Evolutionary conservation across 2,329 filamentous ascomycete genomes (phyloP), one percentile per base, ranked within the genome.

Genomic region (Beauveria sp.): DNA sequence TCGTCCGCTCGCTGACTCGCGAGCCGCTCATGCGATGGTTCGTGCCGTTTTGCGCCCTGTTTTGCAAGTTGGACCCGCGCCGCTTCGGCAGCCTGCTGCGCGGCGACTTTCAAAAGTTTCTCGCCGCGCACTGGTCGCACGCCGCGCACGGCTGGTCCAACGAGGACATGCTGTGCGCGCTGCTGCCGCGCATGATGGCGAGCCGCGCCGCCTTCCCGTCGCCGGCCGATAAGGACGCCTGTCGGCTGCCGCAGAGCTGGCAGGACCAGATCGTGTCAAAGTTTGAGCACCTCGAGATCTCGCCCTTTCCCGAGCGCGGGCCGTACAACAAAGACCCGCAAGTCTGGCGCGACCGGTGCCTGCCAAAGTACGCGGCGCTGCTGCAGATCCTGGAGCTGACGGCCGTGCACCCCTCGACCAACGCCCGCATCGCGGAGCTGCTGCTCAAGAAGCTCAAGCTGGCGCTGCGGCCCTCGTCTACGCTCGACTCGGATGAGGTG

Each of bases 91-190:
- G 85, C 65, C 78, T 97, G n/a, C 82, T 96, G 38, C 79, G 93
- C 8, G 88, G 86, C 43, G 87, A 90, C 62, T 92, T 98, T 67
- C 90, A 96, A 72, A 91, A 85, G 83, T 97, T 95, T 68, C 81
- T 96, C 64, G 78, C 86, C 38, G 81, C 81, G 7, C 86, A 90
- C 67, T 96, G 91, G 90, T 83, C 85, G 4, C 82, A 86, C 66
- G 78, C 76, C 66, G 71, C 79, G 3, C 82, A 86, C 66, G 78
- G 76, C 66, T 38, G 52, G 31, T 71, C 79, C 69, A 81, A 90
- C 57, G 87, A 91, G 70, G 83, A 88, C 65, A 81, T 88, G 64
- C 77, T 92, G 18, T 91, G 88, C 67, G 79, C 90, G 10, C 72
- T 90, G 31, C 72, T 93, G 38, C 87, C 88, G 1, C 83, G 82